Percentiles rank a stretch among this genome's conserved stretches.
Evolutionary conservation across 2,329 filamentous ascomycete species (phyloP).

Genomic region (Aspergillus japonicus): DNA sequence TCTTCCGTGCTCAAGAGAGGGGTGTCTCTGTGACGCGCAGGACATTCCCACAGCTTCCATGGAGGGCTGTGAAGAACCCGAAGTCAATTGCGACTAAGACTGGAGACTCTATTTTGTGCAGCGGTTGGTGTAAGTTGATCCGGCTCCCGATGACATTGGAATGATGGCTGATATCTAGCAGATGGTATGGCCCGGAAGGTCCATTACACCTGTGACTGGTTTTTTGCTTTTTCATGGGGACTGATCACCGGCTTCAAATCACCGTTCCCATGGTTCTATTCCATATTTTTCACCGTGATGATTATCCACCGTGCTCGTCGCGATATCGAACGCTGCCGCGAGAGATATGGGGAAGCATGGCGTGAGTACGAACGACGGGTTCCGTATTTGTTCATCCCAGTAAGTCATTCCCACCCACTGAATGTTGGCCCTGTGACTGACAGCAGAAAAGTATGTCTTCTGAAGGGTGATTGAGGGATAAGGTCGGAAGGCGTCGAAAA

Average conservation of each 20-base stretch:
- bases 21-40: conserved; percentile 67
- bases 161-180: conserved; percentile 19
- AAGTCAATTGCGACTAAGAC: conserved; percentile 69
- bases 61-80: conserved; percentile 77
- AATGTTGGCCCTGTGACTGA: conserved; percentile 2
- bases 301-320: conserved; percentile 73
- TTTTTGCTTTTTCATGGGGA: conserved; percentile 74
- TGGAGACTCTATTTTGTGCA: conserved; percentile 73
- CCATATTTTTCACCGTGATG: conserved; percentile 75
- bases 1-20: conserved; percentile 76
- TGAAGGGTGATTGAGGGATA: neutral
- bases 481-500: neutral
- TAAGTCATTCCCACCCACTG: conserved; percentile 30
- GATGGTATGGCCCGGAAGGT: conserved; percentile 72
- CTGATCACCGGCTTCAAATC: conserved; percentile 75
- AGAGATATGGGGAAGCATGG: conserved; percentile 80
- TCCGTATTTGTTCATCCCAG: conserved; percentile 80
- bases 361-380: conserved; percentile 73
- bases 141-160: neutral
- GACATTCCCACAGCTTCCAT: conserved; percentile 83
- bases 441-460: conserved; percentile 16
- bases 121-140: conserved; percentile 70
- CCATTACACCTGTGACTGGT: conserved; percentile 77
- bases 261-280: conserved; percentile 87
- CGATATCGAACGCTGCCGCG: conserved; percentile 71